Conservation (phyloP, 2,329 filamentous ascomycete genomes). For the Phaeosphaeria sp. region DNA sequence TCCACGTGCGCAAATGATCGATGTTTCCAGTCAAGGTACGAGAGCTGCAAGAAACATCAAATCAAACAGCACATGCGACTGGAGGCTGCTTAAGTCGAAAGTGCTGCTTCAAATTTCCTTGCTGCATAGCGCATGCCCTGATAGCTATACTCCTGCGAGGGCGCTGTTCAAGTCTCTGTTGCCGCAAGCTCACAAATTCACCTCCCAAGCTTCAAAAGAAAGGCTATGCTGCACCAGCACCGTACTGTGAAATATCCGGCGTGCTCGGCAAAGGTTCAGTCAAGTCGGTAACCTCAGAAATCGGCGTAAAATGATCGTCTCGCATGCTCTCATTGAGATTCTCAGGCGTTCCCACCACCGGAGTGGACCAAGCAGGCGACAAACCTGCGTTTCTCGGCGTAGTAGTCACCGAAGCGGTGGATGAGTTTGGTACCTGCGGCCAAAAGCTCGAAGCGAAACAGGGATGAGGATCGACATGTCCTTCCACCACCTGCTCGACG, state of each 20-base stretch:
- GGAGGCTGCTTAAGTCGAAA: not conserved
- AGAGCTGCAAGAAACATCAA: not conserved
- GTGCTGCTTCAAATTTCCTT: not conserved
- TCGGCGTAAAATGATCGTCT: not conserved
- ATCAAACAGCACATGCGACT: too few species aligned
- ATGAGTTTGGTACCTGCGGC: conserved; percentile 15
- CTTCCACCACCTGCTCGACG: not conserved
- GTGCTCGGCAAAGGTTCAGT: not conserved
- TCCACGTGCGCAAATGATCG: not conserved
- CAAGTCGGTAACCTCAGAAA: not conserved
- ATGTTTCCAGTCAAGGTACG: not conserved
- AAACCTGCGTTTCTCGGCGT: conserved; percentile 8
- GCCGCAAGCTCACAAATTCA: not conserved
- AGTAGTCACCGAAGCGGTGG: conserved; percentile 1
- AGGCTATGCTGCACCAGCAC: too few species aligned
- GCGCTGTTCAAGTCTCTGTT: not conserved
- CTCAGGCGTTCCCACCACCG: not conserved
- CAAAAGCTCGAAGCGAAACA: conserved; percentile 20
- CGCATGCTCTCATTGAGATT: not conserved
- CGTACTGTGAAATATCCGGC: not conserved
- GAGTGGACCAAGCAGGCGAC: not conserved
- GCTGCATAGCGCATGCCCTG: too few species aligned
- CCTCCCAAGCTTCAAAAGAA: too few species aligned
- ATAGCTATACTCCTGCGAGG: too few species aligned
- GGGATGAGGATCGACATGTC: conserved; percentile 5